A percentile compares a stretch with the other conserved stretches of the same genome.
These are phyloP conservation scores for Fragilaria radians DNA, from an alignment of 108 stramenopile species.

Conservation along the genomic window DNA sequence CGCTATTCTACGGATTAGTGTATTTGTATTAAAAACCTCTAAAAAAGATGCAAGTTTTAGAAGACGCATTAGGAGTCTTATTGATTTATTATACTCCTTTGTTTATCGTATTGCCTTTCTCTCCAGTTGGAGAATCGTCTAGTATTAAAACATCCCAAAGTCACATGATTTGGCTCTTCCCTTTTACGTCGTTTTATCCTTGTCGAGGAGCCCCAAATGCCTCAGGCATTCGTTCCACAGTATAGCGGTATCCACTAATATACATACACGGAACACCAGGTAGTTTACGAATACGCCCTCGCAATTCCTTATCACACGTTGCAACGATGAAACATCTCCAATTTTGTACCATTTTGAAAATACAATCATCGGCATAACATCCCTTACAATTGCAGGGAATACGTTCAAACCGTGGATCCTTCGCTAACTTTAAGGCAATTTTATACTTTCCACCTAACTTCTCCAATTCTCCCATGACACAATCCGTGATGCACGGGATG, in stretches of 20 bases:
- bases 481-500: conserved; percentile 95
- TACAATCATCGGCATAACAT: conserved; percentile 94
- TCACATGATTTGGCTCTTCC: too few species aligned
- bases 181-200: too few species aligned
- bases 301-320: conserved; percentile 97
- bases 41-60: not conserved
- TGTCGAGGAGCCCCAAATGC: conserved; percentile 88
- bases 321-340: conserved; percentile 99
- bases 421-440: conserved; percentile 93
- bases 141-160: too few species aligned
- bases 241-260: conserved; percentile 91
- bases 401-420: conserved; percentile 94
- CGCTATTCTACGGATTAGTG: conserved; percentile 80
- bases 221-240: conserved; percentile 98
- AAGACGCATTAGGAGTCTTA: not conserved
- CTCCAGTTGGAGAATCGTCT: too few species aligned
- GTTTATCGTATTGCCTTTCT: too few species aligned
- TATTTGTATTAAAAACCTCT: conserved; percentile 55
- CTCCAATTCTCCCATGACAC: conserved; percentile 99
- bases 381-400: conserved; percentile 90
- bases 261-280: conserved; percentile 99
- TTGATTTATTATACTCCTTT: too few species aligned
- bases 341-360: conserved; percentile 73
- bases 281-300: conserved; percentile 94
- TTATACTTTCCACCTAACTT: conserved; percentile 97